Base-by-base conservation (phyloP, 2,329 filamentous ascomycete genomes). In the Penicillium sp. region DNA sequence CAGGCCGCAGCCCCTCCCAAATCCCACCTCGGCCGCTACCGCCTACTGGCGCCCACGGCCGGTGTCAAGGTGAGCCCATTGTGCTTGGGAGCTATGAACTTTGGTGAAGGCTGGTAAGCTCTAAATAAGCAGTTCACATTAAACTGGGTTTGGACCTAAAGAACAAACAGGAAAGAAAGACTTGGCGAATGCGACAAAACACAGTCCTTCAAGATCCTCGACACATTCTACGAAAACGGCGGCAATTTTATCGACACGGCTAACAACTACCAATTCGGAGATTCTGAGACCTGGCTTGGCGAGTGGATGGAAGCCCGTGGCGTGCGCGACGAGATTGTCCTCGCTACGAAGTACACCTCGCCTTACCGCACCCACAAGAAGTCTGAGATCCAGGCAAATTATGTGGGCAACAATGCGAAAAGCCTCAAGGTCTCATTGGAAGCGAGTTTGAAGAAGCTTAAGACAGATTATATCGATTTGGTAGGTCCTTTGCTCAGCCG, bases 221-320 rank as follows among this genome's bases (percentile, higher is more conserved):
- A 81, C 60, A 73, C 68, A 51, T 81, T 79, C 69, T 73, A 76
- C 53, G 65, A 75, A 8, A 68, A 76, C 31, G 79, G 79, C 7
- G 79, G 79, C 1, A 81, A 81, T 57, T 81, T 81, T 58, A 79
- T 81, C 52, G 79, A 81, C 54, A 81, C 79, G 36, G 71, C 79
- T 34, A 81, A 80, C 65, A 75, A 74, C 57, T 80, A 80, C 60
- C 76, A 79, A 54, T 63, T 69, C 24, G 77, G 76, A 58, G 71
- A 81, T 57, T 77, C 73, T 10, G 79, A 82, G 59, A 60, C 46
- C 2, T 80, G 77, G 77, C 69, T 82, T 16, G 79, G 79, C 46
- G 79, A 81, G 54, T 82, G 79, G 80, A 72, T 82, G 72, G 65
- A 72, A 43, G 36, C 46, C 23, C 74, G 76, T 38, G 69, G 70